phyloP scores from a whole-genome alignment of 352 stramenopile genomes.

The Peronospora destructor region DNA sequence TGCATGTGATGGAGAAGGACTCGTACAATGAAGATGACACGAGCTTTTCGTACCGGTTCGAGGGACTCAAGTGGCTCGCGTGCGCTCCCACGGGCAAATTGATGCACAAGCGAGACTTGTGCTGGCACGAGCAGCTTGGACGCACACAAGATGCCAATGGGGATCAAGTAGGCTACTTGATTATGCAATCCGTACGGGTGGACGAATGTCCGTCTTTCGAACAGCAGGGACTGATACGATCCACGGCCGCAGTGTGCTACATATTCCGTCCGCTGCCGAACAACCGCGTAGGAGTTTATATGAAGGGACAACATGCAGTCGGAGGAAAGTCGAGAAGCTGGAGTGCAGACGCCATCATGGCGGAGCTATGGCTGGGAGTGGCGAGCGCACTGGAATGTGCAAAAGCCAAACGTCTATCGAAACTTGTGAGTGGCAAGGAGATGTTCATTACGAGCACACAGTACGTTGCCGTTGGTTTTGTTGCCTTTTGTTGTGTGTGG shows the following conservation, averaged over 20 bases:
- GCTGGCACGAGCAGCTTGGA: conserved; percentile 58
- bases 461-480: conserved; percentile 20
- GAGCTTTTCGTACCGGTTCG: conserved; percentile 45
- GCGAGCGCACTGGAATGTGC: conserved; percentile 46
- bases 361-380: conserved; percentile 55
- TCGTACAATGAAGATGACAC: conserved; percentile 45
- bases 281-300: conserved; percentile 50
- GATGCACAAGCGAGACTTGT: conserved; percentile 58
- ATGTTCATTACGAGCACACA: conserved; percentile 40
- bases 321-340: conserved; percentile 53
- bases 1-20: conserved; percentile 53
- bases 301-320: conserved; percentile 48
- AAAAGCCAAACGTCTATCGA: conserved; percentile 51
- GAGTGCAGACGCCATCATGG: conserved; percentile 47
- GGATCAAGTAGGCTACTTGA: conserved; percentile 50
- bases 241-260: conserved; percentile 52
- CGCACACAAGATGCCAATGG: conserved; percentile 41
- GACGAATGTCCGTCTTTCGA: conserved; percentile 54
- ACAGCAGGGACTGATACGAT: conserved; percentile 45
- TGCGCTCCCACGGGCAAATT: conserved; percentile 39
- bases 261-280: conserved; percentile 48
- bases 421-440: conserved; percentile 44
- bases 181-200: conserved; percentile 51
- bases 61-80: conserved; percentile 58
- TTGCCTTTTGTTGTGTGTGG: not conserved